Percentiles rank a stretch among this genome's conserved stretches.
These are phyloP conservation scores for Backusella circina DNA, from an alignment of 192 early-diverging fungal genomes.

Conservation along the genomic window DNA sequence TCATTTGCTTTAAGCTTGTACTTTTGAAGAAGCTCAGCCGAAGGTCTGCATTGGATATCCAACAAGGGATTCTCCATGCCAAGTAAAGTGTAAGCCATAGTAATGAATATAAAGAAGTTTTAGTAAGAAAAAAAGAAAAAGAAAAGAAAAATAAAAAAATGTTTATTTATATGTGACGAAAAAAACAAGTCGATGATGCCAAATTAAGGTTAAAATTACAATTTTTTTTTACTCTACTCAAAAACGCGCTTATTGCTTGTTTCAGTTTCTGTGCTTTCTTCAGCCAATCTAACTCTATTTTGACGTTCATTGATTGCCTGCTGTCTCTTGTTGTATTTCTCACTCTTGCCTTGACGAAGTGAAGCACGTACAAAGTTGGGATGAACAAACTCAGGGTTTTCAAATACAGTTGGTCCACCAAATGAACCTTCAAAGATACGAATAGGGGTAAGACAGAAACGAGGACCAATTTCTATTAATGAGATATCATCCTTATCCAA, in stretches of 20 bases:
- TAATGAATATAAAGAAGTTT: background rate
- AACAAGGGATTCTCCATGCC: conserved; percentile 97
- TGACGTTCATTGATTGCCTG: conserved; percentile 38
- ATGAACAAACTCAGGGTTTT: conserved; percentile 84
- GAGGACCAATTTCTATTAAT: conserved; percentile 93
- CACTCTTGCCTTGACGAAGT: conserved; percentile 42
- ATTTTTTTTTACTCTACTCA: background rate
- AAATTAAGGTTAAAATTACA: background rate
- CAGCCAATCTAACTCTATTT: conserved; percentile 43
- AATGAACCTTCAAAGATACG: conserved; percentile 95
- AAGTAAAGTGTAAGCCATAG: conserved; percentile 52
- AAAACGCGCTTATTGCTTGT: conserved; percentile 30
- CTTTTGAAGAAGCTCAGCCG: conserved; percentile 71
- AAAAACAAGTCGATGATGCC: background rate
- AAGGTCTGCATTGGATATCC: conserved; percentile 87
- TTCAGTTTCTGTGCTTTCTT: conserved; percentile 47
- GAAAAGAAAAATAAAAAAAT: background rate
- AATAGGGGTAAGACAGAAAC: conserved; percentile 92
- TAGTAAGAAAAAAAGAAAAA: background rate
- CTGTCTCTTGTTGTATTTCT: conserved; percentile 50
- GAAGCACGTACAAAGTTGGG: conserved; percentile 55
- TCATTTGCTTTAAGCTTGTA: conserved; percentile 89
- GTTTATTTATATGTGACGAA: conserved; percentile 1
- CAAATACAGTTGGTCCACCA: conserved; percentile 88
- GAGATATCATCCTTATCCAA: conserved; percentile 71